Conservation (phyloP, 768 basidiomycete genomes). For the Amylocystis lapponica region DNA sequence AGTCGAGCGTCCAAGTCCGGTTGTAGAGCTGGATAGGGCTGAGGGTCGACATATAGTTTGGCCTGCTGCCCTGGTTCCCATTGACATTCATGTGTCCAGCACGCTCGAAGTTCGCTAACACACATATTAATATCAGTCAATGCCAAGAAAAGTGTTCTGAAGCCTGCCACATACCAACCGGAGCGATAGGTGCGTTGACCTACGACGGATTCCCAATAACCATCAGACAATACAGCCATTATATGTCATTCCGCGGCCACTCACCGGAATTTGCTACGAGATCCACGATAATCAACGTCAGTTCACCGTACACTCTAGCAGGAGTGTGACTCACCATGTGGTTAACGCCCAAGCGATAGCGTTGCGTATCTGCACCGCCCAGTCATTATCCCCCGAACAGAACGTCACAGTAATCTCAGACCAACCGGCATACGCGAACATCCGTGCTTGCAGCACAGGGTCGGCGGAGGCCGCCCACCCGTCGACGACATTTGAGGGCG, state of each 20-base stretch:
- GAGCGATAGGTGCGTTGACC: slow-evolving; percentile 34
- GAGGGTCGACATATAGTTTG: slow-evolving; percentile 33
- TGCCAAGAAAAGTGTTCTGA: not conserved
- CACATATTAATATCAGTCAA: too few relatives aligned
- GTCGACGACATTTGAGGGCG: slow-evolving; percentile 44
- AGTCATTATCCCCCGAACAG: not conserved
- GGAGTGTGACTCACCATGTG: slow-evolving; percentile 14
- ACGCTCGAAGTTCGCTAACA: slow-evolving; percentile 35
- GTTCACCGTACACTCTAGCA: not conserved
- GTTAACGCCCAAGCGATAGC: slow-evolving; percentile 35
- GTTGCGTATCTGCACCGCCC: slow-evolving; percentile 27
- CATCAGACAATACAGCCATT: not conserved
- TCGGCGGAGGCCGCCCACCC: slow-evolving; percentile 48
- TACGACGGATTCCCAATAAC: not conserved
- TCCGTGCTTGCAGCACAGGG: slow-evolving; percentile 51
- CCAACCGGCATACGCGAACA: slow-evolving; percentile 51
- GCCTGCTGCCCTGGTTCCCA: slow-evolving; percentile 35
- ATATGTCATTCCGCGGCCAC: not conserved
- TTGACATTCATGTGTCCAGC: slow-evolving; percentile 32
- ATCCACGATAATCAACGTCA: too few relatives aligned
- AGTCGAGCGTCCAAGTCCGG: slow-evolving; percentile 32
- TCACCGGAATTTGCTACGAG: slow-evolving; percentile 29
- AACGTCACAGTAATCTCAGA: not conserved
- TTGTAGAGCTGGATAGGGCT: slow-evolving; percentile 27
- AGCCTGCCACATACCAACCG: slow-evolving; percentile 25